Base-by-base conservation (phyloP, 352 stramenopile genomes). In the Phytophthora tentaculata region DNA sequence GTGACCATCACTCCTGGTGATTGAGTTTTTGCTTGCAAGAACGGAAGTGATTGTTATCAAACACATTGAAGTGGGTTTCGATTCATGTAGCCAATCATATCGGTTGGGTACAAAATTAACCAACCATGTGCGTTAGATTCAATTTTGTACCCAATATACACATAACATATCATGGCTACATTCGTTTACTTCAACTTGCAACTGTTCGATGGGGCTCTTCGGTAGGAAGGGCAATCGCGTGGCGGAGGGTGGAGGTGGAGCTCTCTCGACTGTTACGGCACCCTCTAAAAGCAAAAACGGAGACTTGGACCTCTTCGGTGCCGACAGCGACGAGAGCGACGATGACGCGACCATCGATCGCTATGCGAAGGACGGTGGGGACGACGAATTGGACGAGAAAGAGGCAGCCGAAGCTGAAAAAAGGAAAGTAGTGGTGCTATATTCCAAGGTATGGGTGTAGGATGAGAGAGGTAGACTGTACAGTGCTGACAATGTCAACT, bases 311-410 rank as follows among this genome's bases (percentile, higher is more conserved):
- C 43, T 94, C 7, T 94, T 94, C 56, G 86, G 84, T 2, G 79
- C 73, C 12, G 86, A 91, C 64, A 92, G 82, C 57, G 86, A 92
- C 51, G 86, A 86, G n/a, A 94, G 86, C 57, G 86, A 92, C 61
- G 86, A 94, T 61, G 86, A 94, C 8, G 86, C 86, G 20, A 88
- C 84, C 3, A 92, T 94, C 48, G 77, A 91, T 3, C 74, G 82
- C 16, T 92, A 90, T 52, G 76, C 82, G 14, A 85, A 84, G 29
- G 73, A 71, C 3, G 76, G 61, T 0, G 61, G 24, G 5, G 69
- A 77, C 6, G 71, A 71, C 1, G 55, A 41, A 32, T 50, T 69
- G 6, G 63, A 80, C 41, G 72, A 71, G 5, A 53, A 73, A 12
- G 53, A 79, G 20, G 67, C 61, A 0, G 55, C 69, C 0, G 71